Conservation (phyloP, 306 rosid genomes). For the Quercus bicolor region DNA sequence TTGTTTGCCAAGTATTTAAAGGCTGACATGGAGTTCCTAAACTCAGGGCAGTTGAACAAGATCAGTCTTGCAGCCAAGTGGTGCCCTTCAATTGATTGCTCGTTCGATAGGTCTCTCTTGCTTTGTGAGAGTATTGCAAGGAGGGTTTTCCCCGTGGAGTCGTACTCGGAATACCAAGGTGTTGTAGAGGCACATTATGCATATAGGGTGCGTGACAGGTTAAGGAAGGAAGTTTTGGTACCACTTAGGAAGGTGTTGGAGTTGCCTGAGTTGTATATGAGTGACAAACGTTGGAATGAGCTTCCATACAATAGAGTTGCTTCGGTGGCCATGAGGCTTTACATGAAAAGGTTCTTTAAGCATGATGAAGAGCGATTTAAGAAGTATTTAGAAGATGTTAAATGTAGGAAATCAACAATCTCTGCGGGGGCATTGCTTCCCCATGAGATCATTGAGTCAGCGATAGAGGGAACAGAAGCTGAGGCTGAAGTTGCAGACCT, state of each 20-base stretch:
- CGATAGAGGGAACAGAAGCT: too few species aligned
- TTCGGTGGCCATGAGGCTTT: conserved; percentile 58
- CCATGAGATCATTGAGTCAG: conserved; percentile 40
- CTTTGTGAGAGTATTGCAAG: conserved; percentile 62
- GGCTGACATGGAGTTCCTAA: conserved; percentile 42
- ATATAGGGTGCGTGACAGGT: conserved; percentile 59
- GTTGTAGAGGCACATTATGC: conserved; percentile 68
- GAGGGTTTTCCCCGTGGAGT: conserved; percentile 50
- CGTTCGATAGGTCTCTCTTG: conserved; percentile 52
- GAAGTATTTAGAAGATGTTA: conserved; percentile 44
- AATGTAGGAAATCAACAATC: conserved; percentile 36
- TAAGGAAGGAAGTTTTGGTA: conserved; percentile 63
- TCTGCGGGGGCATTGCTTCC: conserved; percentile 70
- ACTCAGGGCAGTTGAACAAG: conserved; percentile 13
- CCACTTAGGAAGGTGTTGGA: conserved; percentile 58
- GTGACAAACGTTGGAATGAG: conserved; percentile 49
- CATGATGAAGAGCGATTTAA: conserved; percentile 49
- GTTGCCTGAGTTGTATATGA: conserved; percentile 68
- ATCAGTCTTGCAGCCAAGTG: conserved; percentile 72
- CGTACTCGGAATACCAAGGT: conserved; percentile 44
- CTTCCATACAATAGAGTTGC: conserved; percentile 63
- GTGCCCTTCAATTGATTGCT: conserved; percentile 77
- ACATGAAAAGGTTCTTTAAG: conserved; percentile 45
- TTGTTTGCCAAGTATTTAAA: conserved; percentile 50
- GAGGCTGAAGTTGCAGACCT: conserved; percentile 46